Conservation (phyloP, 2,329 filamentous ascomycete species). For the Venturia nashicola region DNA sequence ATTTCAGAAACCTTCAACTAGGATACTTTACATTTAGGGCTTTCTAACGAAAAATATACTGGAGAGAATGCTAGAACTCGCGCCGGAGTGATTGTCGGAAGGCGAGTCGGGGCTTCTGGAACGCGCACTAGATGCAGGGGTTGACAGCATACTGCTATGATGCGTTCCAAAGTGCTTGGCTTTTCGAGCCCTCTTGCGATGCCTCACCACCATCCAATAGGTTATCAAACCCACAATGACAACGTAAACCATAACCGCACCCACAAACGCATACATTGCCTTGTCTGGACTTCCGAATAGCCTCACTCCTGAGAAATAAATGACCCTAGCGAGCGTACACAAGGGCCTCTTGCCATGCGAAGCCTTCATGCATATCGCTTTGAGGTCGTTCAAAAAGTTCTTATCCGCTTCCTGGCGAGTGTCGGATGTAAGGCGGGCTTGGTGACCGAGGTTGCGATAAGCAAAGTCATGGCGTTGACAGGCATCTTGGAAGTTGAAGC, state of each 20-base stretch:
- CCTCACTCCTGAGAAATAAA: slow-evolving; percentile 1
- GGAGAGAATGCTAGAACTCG: neutral
- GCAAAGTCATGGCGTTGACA: slow-evolving; percentile 12
- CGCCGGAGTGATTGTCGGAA: neutral
- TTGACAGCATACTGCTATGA: neutral
- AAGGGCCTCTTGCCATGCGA: neutral
- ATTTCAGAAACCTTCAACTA: neutral
- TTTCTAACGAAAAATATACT: neutral
- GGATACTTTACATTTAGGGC: neutral
- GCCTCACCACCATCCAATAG: neutral
- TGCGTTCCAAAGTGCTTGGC: neutral
- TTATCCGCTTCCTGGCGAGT: neutral
- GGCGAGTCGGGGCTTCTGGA: neutral
- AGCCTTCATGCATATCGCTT: slow-evolving; percentile 1
- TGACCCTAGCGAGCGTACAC: neutral
- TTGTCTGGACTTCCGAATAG: neutral
- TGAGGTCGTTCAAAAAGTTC: slow-evolving; percentile 7
- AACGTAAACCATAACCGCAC: neutral
- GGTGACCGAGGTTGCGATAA: slow-evolving; percentile 11
- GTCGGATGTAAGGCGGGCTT: slow-evolving; percentile 4
- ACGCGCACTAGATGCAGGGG: neutral
- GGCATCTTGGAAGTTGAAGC: slow-evolving; percentile 7
- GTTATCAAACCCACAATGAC: neutral
- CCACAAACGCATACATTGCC: neutral
- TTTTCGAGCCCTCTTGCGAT: neutral